Base-by-base conservation (phyloP, 2,329 filamentous ascomycete genomes). In the Gyromitra esculenta region DNA sequence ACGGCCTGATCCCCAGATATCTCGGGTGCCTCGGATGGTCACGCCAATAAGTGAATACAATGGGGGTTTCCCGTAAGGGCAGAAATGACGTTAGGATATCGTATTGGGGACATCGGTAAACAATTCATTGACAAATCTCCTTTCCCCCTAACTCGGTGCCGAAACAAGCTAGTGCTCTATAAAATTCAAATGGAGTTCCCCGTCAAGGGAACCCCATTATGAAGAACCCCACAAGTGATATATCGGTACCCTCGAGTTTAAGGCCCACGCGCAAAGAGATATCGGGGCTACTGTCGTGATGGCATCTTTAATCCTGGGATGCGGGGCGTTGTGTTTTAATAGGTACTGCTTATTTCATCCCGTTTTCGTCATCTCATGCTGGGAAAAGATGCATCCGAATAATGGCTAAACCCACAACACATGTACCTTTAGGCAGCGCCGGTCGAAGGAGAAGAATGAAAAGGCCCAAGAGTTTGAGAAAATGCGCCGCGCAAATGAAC, bases 401-500 rank as follows among this genome's bases (percentile, higher is more conserved):
- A 59, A 62, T 11, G 50, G 6, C 35, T 73, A 56, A 41, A 25
- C 50, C 31, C 31, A 43, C 15, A n/a, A 56, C 37, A 18, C 39
- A 31, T 31, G 25, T 31, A 76, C 68, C 15, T 11, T 59, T 8
- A 67, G 67, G 6, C 48, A 73, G n/a, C 68, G 48, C 11, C 35
- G 15, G 39, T 73, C 54, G 2, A 60, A 54, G 37, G 63, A 62
- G 41, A 71, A 35, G 13, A 60, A 13, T 8, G 37, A 67, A 50
- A 66, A 73, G n/a, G 35, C 60, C 8, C 54, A 66, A 39, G 67
- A 76, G 21, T 73, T 76, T 48, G 54, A 67, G 56, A 67, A 48
- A 62, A 59, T 67, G 68, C 73, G 73, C 5, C 54, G 72, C 15
- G 68, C 43, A 21, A 73, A 72, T 11, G 67, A 67, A 31, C 41